Base-by-base conservation (phyloP, 2,329 filamentous ascomycete species). In the Cytospora leucostoma region DNA sequence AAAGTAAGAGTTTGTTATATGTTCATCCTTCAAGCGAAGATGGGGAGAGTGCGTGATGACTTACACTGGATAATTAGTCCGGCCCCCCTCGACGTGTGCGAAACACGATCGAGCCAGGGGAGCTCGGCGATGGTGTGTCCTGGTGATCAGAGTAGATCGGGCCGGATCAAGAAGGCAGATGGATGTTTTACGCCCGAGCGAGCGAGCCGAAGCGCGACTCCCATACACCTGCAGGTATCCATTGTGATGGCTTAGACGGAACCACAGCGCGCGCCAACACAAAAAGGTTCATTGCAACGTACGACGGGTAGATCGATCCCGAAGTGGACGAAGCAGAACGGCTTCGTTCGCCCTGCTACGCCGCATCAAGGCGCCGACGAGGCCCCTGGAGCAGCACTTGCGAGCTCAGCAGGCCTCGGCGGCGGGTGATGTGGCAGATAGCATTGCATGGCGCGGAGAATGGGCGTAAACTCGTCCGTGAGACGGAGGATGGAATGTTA, bases 1-100 rank as follows among this genome's bases (percentile, higher is more conserved):
- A 49, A 55, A 53, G 61, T 64, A 60, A 51, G 15, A 50, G 11
- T 32, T 50, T 47, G 44, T 4, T 47, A 21, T 47, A 44, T 32
- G 19, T 38, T 66, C 64, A 66, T 66, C 64, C 50, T 66, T 66
- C 34, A 4, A 61, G 57, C 52, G 49, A 12, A 21, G 32, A 15
- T 34, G 27, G 11, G 7, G 32, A 21, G 1, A 17, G 34, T 21
- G 40, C 4, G 47, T 21, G 12, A 10, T 7, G 34, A 56, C 51
- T 63, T 33, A 63, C 51, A 1, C n/a, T 37, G 44, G 3, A 12
- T 3, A 2, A 11, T 2, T 47, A 4, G 8, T n/a, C 7, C 19
- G 40, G 6, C 17, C 17, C 4, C 6, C 7, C 8, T 19, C 17
- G 15, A 19, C 7, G 17, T n/a, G 40, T n/a, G 17, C 27, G 17